phyloP scores from a whole-genome alignment of 202 grass and related monocot genomes.

The Panicum hallii region DNA sequence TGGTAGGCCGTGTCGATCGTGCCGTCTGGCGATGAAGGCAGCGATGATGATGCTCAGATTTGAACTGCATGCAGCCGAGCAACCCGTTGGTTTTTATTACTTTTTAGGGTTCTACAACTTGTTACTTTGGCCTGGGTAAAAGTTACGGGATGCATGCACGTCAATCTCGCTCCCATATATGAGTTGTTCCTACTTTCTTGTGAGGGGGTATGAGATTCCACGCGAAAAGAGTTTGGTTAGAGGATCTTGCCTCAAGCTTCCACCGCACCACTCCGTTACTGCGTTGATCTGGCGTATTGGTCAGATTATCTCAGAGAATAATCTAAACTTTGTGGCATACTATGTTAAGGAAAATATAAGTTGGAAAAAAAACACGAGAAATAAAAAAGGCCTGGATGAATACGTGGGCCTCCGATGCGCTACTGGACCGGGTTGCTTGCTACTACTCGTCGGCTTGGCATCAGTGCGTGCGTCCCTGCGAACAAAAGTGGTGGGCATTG shows the following conservation, averaged over 20 bases:
- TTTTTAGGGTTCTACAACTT: background rate
- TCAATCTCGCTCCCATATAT: background rate
- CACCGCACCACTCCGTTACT: no score
- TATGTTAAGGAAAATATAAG: background rate
- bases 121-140: background rate
- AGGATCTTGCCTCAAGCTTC: no score
- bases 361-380: background rate
- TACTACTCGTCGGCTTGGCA: conserved; percentile 2
- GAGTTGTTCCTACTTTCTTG: background rate
- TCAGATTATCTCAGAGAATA: background rate
- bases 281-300: no score
- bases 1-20: background rate
- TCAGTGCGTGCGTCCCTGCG: conserved; percentile 31
- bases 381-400: background rate
- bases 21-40: background rate
- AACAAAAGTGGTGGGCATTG: conserved; percentile 15
- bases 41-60: no score
- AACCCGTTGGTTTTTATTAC: background rate
- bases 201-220: background rate
- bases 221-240: background rate
- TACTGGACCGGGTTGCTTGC: background rate
- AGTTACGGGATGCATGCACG: background rate
- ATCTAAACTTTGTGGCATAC: background rate
- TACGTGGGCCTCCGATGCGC: background rate
- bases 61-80: background rate